Evolutionary conservation across 2,329 filamentous ascomycete genomes (phyloP), one percentile per base, ranked within the genome.

Genomic region (Chrysosporium queenslandicum): DNA sequence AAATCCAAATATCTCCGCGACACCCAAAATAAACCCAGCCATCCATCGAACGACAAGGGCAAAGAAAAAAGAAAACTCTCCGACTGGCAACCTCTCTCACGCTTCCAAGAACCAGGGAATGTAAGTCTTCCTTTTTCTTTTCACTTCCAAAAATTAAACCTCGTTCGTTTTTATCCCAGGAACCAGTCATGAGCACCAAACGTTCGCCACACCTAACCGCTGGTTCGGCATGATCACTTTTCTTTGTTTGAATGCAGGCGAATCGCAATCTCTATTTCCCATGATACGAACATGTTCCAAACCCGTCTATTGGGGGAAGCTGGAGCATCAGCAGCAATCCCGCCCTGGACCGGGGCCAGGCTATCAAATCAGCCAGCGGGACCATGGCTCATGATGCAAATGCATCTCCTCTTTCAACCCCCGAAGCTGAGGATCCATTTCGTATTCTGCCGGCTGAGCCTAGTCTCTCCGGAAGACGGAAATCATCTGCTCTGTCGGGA

Each of bases 221-320:
- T 21, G 37, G 48, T 39, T 29, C 48, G 18, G 18, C 21, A 27
- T 23, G 4, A 50, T n/a, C 12, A 27, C 9, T 5, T 50, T 50
- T 50, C 48, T 50, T 50, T 50, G 48, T 50, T 43, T 29, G 23
- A 21, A 23, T 34, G 27, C 48, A 36, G 25, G 27, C 48, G 29
- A 50, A 50, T 42, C 7, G 16, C 36, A 32, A 1, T 21, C 8
- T n/a, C n/a, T n/a, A n/a, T n/a, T n/a, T n/a, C n/a, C n/a, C n/a
- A n/a, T n/a, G n/a, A n/a, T n/a, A n/a, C 16, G 25, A 37, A 12
- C 25, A 27, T 39, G 18, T 40, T 46, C 23, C 32, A 36, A 36
- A 36, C 3, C 36, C 36, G n/a, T 20, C 36, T 9, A 18, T 39
- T 39, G 32, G 4, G 36, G 25, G 5, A 27, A 32, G n/a, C 11